phyloP scores from a whole-genome alignment of 148 eudicot genomes.

The Bassia scoparia region DNA sequence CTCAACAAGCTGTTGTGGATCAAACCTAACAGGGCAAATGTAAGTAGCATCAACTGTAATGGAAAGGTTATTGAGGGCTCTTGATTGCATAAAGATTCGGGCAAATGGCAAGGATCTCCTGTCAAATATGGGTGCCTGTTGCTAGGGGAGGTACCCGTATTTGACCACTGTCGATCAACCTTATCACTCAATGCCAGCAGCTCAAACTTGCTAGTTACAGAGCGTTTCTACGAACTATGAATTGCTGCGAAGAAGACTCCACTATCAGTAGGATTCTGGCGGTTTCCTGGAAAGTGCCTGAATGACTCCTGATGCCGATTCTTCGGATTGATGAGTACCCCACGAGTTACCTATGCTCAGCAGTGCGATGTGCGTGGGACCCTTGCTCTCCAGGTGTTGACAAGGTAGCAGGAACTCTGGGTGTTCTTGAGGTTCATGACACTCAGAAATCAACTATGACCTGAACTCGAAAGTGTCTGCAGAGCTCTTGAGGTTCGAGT shows the following conservation, averaged over 20 bases:
- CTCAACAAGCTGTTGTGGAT: conserved; percentile 59
- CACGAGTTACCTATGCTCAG: conserved; percentile 70
- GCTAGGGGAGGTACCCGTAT: conserved; percentile 48
- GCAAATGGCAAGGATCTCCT: conserved; percentile 51
- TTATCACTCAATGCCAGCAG: conserved; percentile 52
- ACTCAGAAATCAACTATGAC: conserved; percentile 65
- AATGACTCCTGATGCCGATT: conserved; percentile 94
- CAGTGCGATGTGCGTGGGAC: conserved; percentile 78
- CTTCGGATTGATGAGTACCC: conserved; percentile 71
- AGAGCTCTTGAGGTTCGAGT: conserved; percentile 89
- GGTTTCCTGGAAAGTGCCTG: conserved; percentile 81
- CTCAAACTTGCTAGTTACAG: conserved; percentile 57
- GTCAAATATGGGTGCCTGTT: conserved; percentile 83
- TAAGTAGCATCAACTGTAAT: conserved; percentile 43
- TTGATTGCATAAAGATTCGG: conserved; percentile 46
- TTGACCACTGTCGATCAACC: conserved; percentile 64
- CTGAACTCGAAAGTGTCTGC: conserved; percentile 79
- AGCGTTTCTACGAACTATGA: conserved; percentile 57
- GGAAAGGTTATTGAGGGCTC: conserved; percentile 59
- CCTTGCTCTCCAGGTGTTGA: conserved; percentile 77
- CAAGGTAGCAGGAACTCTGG: conserved; percentile 75
- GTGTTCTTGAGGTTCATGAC: conserved; percentile 84
- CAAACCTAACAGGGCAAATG: conserved; percentile 44
- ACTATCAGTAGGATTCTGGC: conserved; percentile 62
- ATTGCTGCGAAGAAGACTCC: conserved; percentile 60